Percentiles rank a stretch among this genome's conserved stretches.
phyloP scores from a whole-genome alignment of 73 alveolate species.

The Paramecium biaurelia region DNA sequence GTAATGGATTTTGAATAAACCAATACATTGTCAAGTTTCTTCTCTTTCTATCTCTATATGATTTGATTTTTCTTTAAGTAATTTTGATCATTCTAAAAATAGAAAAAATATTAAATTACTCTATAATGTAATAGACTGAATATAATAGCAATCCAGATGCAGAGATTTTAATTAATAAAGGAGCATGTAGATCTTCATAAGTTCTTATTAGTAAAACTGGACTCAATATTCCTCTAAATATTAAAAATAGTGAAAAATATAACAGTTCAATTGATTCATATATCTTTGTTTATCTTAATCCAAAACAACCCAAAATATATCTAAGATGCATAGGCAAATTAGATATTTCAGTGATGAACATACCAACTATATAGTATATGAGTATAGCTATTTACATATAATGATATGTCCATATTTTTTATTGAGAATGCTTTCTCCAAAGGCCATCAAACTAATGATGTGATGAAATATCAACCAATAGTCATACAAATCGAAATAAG shows the following conservation, averaged over 20 bases:
- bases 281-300: not conserved
- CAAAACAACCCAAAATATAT: not conserved
- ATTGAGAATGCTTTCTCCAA: not conserved
- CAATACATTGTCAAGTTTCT: not conserved
- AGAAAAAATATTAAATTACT: not conserved
- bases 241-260: not conserved
- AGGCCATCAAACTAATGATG: conserved; percentile 16
- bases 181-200: not conserved
- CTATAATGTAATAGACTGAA: conserved; percentile 11
- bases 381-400: conserved; percentile 10
- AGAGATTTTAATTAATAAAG: not conserved
- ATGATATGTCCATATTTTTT: not conserved
- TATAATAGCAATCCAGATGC: conserved; percentile 17
- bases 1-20: not conserved
- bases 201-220: not conserved
- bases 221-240: conserved; percentile 25
- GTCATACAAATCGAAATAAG: conserved; percentile 30
- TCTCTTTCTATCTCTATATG: not conserved
- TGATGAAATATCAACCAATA: conserved; percentile 46
- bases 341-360: conserved; percentile 5
- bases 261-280: conserved; percentile 29
- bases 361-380: not conserved
- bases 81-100: conserved; percentile 30
- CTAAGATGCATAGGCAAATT: conserved; percentile 47
- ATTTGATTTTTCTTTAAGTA: not conserved